A percentile compares a stretch with the other conserved stretches of the same genome.
These are phyloP conservation scores for Colletotrichum sp. DNA, from an alignment of 2,329 filamentous ascomycete genomes.

Conservation along the genomic window DNA sequence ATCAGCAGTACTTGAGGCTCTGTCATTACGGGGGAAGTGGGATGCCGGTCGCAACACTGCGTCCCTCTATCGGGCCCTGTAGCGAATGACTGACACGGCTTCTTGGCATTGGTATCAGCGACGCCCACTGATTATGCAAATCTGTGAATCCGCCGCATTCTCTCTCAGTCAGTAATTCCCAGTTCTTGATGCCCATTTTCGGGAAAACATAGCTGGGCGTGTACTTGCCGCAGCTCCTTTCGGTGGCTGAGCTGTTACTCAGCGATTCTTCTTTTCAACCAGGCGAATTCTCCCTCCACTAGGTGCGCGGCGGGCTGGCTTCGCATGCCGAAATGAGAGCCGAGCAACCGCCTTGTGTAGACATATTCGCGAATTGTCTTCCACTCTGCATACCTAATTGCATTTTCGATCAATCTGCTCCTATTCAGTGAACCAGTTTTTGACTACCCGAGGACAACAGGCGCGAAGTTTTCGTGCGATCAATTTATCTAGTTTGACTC, in stretches of 20 bases:
- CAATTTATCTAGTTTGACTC: no score
- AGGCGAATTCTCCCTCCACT: no score
- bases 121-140: fast-evolving
- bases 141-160: not conserved
- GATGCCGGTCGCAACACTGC: not conserved
- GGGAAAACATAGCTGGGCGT: not conserved
- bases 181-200: not conserved
- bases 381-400: no score
- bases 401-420: no score
- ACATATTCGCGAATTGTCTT: no score
- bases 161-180: not conserved
- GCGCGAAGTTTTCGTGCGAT: no score
- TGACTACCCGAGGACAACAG: no score
- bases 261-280: not conserved
- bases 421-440: no score
- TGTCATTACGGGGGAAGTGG: not conserved
- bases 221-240: fast-evolving
- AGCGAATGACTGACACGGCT: not conserved
- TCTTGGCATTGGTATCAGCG: not conserved
- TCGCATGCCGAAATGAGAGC: no score
- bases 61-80: not conserved
- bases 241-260: not conserved
- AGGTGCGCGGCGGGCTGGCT: no score
- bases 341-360: no score
- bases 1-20: not conserved